Evolutionary conservation across 164 flowering plant species (phyloP).

Genomic region (Aristolochia californica): DNA sequence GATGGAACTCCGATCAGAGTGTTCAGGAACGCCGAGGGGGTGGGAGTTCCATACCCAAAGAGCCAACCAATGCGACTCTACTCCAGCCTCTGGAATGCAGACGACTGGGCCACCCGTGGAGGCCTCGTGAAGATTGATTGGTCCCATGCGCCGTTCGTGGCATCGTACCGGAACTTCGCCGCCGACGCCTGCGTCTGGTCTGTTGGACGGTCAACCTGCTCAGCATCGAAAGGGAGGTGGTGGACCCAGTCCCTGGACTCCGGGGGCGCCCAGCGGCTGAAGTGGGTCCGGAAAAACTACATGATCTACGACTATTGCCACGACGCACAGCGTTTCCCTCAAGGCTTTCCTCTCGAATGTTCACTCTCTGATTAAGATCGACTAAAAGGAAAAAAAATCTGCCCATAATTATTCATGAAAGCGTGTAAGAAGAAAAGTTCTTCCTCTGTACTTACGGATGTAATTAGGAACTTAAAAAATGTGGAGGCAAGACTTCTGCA

Average conservation of each 20-base stretch:
- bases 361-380: neutral
- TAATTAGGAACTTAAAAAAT: too few species aligned
- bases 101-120: conserved; percentile 8
- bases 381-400: neutral
- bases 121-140: conserved; percentile 6
- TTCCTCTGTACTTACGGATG: too few species aligned
- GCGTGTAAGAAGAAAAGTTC: too few species aligned
- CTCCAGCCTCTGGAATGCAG: conserved; percentile 8
- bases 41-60: conserved; percentile 3
- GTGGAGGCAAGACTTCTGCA: too few species aligned
- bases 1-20: conserved; percentile 8
- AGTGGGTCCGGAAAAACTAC: conserved; percentile 25
- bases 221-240: conserved; percentile 4
- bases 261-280: conserved; percentile 11
- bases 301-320: conserved; percentile 34
- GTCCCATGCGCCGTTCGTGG: conserved; percentile 2
- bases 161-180: conserved; percentile 3
- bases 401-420: too few species aligned
- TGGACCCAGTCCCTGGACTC: conserved; percentile 18
- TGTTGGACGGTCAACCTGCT: conserved; percentile 14
- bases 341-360: conserved; percentile 27
- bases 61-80: conserved; percentile 7
- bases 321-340: conserved; percentile 26
- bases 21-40: neutral
- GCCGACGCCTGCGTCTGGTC: conserved; percentile 7